Evolutionary conservation across 768 basidiomycete species (phyloP), one percentile per base, ranked within the genome.

Genomic region (Lentinula sp.): DNA sequence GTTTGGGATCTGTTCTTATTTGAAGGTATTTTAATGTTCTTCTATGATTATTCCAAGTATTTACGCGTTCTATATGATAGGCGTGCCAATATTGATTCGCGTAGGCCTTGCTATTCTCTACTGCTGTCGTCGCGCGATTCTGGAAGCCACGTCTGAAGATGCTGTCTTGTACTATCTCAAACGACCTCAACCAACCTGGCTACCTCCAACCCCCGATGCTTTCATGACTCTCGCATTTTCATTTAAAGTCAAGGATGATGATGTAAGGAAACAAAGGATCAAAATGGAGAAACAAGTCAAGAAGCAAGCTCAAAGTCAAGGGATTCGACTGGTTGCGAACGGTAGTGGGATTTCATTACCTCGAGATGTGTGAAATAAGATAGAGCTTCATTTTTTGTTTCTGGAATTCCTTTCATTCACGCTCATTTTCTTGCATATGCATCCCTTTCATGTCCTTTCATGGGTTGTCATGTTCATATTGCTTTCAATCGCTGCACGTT

Each of bases 1-100:
- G 80, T 91, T 11, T 93, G 92, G 91, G 92, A 93, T 68, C 68
- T 93, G 2, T 93, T 93, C 68, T 71, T 93, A 18, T 89, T 80
- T 64, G 91, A 93, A 73, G 91, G 91, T 91, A 69, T 31, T 75
- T 61, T 7, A 2, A 13, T 51, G 6, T 16, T 18, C 23, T 11
- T 23, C n/a, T 40, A 15, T 9, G 21, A n/a, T 37, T 2, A 18
- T 35, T 9, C 21, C 6, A 18, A 54, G 7, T 28, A 61, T 13
- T 37, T 57, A 31, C 28, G 28, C 28, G 28, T 28, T 6, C 50
- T 10, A 49, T 54, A 5, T 46, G 5, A n/a, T 60, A 93, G 91
- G 91, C 6, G 74, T 90, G 21, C 80, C 87, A 0, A 88, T 86
- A 77, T 74, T 93, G 37, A 77, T 89, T 67, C 87, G 91, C n/a